Conservation (phyloP, 148 eudicot genomes). For the Diospyros kaki region DNA sequence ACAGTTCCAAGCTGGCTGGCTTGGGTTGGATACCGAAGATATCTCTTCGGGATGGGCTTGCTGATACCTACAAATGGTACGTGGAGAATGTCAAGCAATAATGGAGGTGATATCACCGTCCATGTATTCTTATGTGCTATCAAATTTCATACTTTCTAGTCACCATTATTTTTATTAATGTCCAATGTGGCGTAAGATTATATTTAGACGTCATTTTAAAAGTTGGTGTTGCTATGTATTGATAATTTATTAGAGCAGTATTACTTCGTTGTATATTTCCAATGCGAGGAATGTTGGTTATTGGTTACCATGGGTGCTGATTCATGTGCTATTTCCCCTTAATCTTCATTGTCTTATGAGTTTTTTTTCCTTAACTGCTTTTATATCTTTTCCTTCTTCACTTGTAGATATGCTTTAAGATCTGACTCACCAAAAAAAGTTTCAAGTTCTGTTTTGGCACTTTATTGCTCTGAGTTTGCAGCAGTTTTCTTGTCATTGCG, state of each 20-base stretch:
- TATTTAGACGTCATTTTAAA: background rate
- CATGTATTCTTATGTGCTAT: background rate
- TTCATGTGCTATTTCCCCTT: background rate
- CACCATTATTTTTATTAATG: background rate
- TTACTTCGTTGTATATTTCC: background rate
- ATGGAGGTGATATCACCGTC: constrained; percentile 16
- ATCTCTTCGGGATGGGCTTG: constrained; percentile 75
- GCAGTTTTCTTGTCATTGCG: no score
- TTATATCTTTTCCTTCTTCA: background rate
- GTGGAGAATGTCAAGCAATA: constrained; percentile 62
- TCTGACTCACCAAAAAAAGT: background rate
- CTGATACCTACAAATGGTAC: constrained; percentile 86
- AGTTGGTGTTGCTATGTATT: background rate
- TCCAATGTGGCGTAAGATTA: background rate
- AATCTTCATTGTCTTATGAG: background rate
- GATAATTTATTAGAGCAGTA: background rate
- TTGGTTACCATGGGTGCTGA: background rate
- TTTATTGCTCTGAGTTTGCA: background rate
- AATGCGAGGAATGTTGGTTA: background rate
- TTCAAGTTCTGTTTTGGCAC: background rate
- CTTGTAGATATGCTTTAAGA: background rate
- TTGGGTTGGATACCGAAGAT: constrained; percentile 89
- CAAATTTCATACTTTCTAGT: background rate
- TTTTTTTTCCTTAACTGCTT: background rate
- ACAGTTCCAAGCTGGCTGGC: constrained; percentile 59